phyloP scores from a whole-genome alignment of 176 grass and related monocot species.

The Carex myosuroides region DNA sequence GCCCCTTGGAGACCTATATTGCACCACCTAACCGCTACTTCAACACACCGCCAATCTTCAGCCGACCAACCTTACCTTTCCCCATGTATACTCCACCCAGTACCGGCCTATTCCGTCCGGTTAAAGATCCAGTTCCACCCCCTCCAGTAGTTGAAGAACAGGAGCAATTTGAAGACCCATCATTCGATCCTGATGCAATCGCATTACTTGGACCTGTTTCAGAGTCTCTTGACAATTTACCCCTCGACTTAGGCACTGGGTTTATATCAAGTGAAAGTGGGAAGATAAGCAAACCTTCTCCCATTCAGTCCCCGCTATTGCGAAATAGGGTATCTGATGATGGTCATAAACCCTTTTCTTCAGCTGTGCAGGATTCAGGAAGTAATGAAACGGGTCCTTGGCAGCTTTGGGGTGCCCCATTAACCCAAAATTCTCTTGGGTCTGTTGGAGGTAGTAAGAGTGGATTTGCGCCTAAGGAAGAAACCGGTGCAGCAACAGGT shows the following conservation, averaged over 20 bases:
- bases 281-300: constrained; percentile 63
- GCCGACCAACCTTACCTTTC: constrained; percentile 31
- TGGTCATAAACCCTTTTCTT: constrained; percentile 24
- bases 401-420: constrained; percentile 82
- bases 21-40: constrained; percentile 13
- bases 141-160: constrained; percentile 41
- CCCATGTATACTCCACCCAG: constrained; percentile 39
- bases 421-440: constrained; percentile 63
- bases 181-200: constrained; percentile 67
- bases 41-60: not conserved
- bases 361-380: constrained; percentile 32
- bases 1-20: constrained; percentile 26
- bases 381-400: constrained; percentile 44
- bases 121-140: constrained; percentile 32
- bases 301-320: constrained; percentile 73
- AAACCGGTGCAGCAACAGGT: constrained; percentile 32
- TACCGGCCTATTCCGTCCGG: constrained; percentile 35
- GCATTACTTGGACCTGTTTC: constrained; percentile 78
- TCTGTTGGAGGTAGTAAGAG: constrained; percentile 45
- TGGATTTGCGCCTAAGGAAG: constrained; percentile 45
- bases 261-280: constrained; percentile 43
- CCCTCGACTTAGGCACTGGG: constrained; percentile 36
- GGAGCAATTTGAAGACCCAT: constrained; percentile 83
- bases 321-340: constrained; percentile 46
- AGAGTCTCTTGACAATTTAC: constrained; percentile 59